Evolutionary conservation across 495 filamentous ascomycete species (phyloP), one percentile per base, ranked within the genome.

Genomic region (Penicillium paradoxum): DNA sequence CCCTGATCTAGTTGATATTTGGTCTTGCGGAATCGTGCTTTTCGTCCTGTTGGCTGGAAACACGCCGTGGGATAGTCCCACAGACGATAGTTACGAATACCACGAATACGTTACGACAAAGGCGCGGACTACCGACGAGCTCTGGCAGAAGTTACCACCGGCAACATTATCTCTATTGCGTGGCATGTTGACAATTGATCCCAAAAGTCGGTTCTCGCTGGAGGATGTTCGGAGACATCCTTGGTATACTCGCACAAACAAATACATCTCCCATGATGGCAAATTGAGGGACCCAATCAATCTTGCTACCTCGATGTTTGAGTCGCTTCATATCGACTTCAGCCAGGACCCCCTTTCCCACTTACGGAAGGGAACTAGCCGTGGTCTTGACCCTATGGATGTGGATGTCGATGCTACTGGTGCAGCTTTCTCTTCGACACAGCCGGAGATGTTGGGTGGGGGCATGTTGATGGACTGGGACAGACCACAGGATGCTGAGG

Each of bases 61-160:
- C 67, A 99, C 93, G 2, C 93, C 93, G 0, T 99, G 93, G 93
- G 95, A 97, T 60, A 88, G 93, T 62, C 93, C 93, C 1, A 90
- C 90, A 10, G 69, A 80, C 18, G 73, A 80, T 51, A 89, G 86
- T 63, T 90, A 85, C 74, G 89, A 95, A 66, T 95, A 84, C 61
- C 78, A 86, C 58, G 89, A 95, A 70, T 97, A 93, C 64, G 74
- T 86, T n/a, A 78, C 79, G 22, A 89, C 83, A 1, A 83, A 86
- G 42, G 87, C 91, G 15, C 83, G 87, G 33, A 89, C 87, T 53
- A 83, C 80, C 10, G 95, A 97, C 61, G 83, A 88, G 38, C 76
- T 97, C 13, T 99, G 95, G 95, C 73, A 82, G 55, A 82, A 86
- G 54, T 67, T 97, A 29, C 90, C 95, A 3, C 24, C 73, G 0